These are phyloP conservation scores for Stylonectria norvegica DNA, from an alignment of 2,329 filamentous ascomycete genomes.

Conservation along the genomic window DNA sequence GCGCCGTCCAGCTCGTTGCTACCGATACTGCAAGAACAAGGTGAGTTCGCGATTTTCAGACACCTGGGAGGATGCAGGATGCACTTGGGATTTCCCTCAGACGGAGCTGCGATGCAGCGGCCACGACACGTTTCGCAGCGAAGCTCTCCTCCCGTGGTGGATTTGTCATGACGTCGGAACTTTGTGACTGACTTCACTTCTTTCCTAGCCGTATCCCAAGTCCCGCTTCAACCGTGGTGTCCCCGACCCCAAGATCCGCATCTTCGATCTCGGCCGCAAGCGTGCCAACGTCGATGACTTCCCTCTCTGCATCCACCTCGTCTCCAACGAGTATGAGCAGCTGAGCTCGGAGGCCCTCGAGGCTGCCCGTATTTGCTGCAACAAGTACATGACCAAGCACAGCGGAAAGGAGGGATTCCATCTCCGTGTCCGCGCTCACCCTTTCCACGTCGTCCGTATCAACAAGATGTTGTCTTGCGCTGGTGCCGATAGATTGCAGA, in stretches of 20 bases:
- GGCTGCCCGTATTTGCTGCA: conserved; percentile 99
- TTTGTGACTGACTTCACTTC: conserved; percentile 16
- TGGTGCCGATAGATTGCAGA: conserved; percentile 99
- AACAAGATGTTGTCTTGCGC: conserved; percentile 99
- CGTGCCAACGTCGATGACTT: conserved; percentile 98
- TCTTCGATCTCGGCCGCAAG: conserved; percentile 99
- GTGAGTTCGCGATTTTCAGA: conserved; percentile 51
- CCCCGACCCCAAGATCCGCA: conserved; percentile 78
- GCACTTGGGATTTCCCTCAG: conserved; percentile 12
- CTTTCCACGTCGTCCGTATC: conserved; percentile 99
- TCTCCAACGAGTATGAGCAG: conserved; percentile 99
- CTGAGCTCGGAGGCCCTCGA: conserved; percentile 99
- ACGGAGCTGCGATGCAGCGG: conserved; percentile 7
- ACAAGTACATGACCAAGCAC: conserved; percentile 86
- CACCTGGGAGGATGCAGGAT: conserved; percentile 9
- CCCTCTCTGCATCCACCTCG: conserved; percentile 97
- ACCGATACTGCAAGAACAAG: conserved; percentile 99
- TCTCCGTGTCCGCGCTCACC: conserved; percentile 82
- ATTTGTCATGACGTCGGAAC: too few species aligned
- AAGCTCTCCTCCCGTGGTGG: too few species aligned
- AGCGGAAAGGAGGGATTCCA: conserved; percentile 72
- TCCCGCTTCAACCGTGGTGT: conserved; percentile 99
- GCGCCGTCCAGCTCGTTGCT: conserved; percentile 98
- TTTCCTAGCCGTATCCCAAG: conserved; percentile 86
- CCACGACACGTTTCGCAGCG: too few species aligned